phyloP scores from a whole-genome alignment of 1,139 yeast genomes.

The Lodderomyces pseudojiufengensis region DNA sequence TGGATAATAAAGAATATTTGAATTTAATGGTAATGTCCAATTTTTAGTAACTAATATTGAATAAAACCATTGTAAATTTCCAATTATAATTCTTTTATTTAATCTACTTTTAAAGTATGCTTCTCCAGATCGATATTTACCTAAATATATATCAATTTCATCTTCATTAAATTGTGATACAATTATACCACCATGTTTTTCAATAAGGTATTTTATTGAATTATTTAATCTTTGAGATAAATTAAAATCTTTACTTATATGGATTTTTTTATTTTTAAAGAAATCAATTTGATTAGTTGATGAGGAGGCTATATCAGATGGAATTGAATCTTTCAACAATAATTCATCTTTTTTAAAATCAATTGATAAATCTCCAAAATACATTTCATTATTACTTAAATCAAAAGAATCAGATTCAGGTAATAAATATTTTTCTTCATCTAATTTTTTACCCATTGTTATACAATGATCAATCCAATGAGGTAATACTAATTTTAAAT shows the following conservation, averaged over 20 bases:
- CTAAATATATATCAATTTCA: slow-evolving; percentile 58
- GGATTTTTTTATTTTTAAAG: slow-evolving; percentile 26
- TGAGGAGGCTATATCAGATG: slow-evolving; percentile 5
- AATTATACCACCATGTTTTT: slow-evolving; percentile 32
- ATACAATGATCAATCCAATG: slow-evolving; percentile 76
- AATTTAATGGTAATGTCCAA: slow-evolving; percentile 55
- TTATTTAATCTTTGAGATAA: slow-evolving; percentile 28
- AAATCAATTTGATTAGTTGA: slow-evolving; percentile 9
- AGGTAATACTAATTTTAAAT: slow-evolving; percentile 66
- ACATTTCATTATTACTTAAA: slow-evolving; percentile 1
- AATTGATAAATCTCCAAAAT: slow-evolving; percentile 5
- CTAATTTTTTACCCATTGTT: slow-evolving; percentile 45
- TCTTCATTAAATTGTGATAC: slow-evolving; percentile 16
- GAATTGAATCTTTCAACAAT: slow-evolving; percentile 12
- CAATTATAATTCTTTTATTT: slow-evolving; percentile 41
- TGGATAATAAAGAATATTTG: slow-evolving; percentile 69
- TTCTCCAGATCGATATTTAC: slow-evolving; percentile 58
- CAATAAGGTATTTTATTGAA: slow-evolving; percentile 27
- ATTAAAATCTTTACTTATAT: slow-evolving; percentile 30
- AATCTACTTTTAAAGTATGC: slow-evolving; percentile 32
- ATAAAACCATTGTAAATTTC: slow-evolving; percentile 73
- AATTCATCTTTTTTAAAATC: slow-evolving; percentile 5
- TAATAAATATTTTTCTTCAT: slow-evolving; percentile 52
- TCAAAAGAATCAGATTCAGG: slow-evolving; percentile 22
- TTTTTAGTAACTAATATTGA: slow-evolving; percentile 53